Percentiles rank a stretch among this genome's conserved stretches.
These are phyloP conservation scores for Leptomonas pyrrhocoris DNA, from an alignment of 208 protist species.

Conservation along the genomic window DNA sequence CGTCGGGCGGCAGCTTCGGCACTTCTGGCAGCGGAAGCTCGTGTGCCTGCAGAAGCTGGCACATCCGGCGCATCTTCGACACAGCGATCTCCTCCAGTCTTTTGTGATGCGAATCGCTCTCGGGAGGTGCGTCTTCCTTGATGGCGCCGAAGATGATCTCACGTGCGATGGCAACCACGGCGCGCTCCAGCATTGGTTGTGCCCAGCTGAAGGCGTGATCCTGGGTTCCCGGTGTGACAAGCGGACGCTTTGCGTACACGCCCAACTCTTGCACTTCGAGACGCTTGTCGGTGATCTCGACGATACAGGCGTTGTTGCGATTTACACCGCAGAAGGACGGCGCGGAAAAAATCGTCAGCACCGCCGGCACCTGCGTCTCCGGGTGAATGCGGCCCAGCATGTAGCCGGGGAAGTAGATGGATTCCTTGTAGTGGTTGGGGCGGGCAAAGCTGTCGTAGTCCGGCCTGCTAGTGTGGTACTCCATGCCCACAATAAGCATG, in stretches of 20 bases:
- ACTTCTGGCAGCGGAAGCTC: constrained; percentile 58
- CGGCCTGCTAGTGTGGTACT: constrained; percentile 74
- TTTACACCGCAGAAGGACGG: constrained; percentile 83
- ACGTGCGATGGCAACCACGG: constrained; percentile 42
- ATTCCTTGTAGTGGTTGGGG: constrained; percentile 77
- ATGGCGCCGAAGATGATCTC: constrained; percentile 60
- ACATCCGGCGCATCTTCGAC: constrained; percentile 72
- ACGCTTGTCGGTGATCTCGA: constrained; percentile 37
- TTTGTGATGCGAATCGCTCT: constrained; percentile 37
- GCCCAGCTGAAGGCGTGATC: constrained; percentile 80
- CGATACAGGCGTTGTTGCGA: constrained; percentile 70
- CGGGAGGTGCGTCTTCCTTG: constrained; percentile 24
- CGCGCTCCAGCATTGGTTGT: constrained; percentile 66
- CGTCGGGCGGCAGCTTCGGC: constrained; percentile 19
- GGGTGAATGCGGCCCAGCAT: constrained; percentile 66
- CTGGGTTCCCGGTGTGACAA: constrained; percentile 72
- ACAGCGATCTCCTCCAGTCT: constrained; percentile 30
- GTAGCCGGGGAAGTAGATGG: constrained; percentile 82
- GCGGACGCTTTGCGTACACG: constrained; percentile 41
- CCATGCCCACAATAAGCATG: constrained; percentile 73
- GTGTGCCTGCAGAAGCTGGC: constrained; percentile 61
- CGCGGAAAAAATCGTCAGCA: constrained; percentile 80
- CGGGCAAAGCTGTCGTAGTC: constrained; percentile 76
- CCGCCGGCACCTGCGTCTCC: constrained; percentile 58
- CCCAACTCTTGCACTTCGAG: constrained; percentile 65